A percentile compares a stretch with the other conserved stretches of the same genome.
Evolutionary conservation across 805 yeast species (phyloP).

Genomic region (Yarrowia porcina): DNA sequence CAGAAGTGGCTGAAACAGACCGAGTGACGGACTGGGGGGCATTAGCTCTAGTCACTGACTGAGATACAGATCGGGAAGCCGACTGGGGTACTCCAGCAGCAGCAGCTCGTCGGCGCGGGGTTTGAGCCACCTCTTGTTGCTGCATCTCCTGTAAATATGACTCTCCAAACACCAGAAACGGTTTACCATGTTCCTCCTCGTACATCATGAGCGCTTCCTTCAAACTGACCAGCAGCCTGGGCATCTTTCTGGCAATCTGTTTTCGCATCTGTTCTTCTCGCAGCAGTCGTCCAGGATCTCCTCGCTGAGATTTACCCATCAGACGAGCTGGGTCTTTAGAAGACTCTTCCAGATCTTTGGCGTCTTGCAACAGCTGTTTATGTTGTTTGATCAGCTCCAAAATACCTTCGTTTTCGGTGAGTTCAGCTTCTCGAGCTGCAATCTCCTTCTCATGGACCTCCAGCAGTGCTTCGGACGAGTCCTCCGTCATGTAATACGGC

Average conservation of each 20-base stretch:
- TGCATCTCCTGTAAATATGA: constrained; percentile 1
- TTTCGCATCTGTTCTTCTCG: constrained; percentile 78
- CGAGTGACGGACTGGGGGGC: background rate
- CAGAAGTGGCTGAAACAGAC: background rate
- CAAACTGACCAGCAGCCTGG: constrained; percentile 55
- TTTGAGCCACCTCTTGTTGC: background rate
- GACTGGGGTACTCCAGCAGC: background rate
- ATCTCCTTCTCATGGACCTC: constrained; percentile 65
- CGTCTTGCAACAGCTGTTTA: constrained; percentile 56
- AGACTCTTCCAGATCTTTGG: constrained; percentile 59
- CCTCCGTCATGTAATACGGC: constrained; percentile 43
- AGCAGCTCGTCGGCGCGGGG: background rate
- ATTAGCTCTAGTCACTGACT: background rate
- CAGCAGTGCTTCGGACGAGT: constrained; percentile 58
- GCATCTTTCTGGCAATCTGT: constrained; percentile 62
- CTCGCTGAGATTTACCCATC: constrained; percentile 47
- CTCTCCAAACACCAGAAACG: constrained; percentile 47
- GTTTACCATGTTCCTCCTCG: constrained; percentile 40
- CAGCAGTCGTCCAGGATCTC: constrained; percentile 63
- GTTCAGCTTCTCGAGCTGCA: constrained; percentile 48
- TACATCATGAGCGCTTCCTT: constrained; percentile 48
- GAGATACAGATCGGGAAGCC: background rate
- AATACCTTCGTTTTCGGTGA: constrained; percentile 52
- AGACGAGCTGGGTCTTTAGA: constrained; percentile 78
- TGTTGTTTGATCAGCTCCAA: constrained; percentile 55